These are phyloP conservation scores for Arabidopsis suecica DNA, from an alignment of 345 rosid genomes.

Conservation along the genomic window DNA sequence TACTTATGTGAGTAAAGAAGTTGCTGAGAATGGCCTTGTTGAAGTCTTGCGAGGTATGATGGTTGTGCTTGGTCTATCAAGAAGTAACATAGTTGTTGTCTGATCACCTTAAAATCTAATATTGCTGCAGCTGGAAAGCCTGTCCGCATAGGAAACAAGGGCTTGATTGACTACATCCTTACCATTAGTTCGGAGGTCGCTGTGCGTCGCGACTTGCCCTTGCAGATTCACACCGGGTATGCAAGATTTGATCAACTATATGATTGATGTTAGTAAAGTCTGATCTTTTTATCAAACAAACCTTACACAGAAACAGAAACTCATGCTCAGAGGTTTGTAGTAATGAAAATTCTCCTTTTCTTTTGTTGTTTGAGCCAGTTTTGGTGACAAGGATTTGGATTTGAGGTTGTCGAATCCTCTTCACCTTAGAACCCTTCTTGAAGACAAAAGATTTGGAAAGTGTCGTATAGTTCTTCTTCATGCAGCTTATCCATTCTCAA, in stretches of 20 bases:
- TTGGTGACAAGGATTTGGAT: conserved; percentile 96
- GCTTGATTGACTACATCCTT: conserved; percentile 80
- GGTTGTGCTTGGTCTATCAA: background rate
- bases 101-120: conserved; percentile 26
- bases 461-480: conserved; percentile 84
- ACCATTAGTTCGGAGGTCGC: conserved; percentile 69
- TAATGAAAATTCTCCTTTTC: background rate
- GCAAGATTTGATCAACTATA: conserved; percentile 1
- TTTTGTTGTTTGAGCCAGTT: conserved; percentile 50
- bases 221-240: conserved; percentile 99
- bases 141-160: conserved; percentile 66
- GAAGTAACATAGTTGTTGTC: conserved; percentile 35
- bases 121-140: conserved; percentile 73
- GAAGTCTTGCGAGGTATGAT: conserved; percentile 65
- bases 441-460: conserved; percentile 75
- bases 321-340: conserved; percentile 1
- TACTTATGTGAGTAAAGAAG: conserved; percentile 57
- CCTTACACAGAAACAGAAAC: background rate
- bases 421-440: conserved; percentile 74
- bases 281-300: background rate
- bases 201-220: conserved; percentile 64
- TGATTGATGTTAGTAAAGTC: conserved; percentile 15
- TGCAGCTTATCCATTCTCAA: conserved; percentile 95
- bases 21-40: conserved; percentile 76
- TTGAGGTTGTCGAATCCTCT: conserved; percentile 87